Percentiles rank a stretch among this genome's conserved stretches.
Evolutionary conservation across 2,329 filamentous ascomycete genomes (phyloP).

Genomic region (Aspergillus uvarum): DNA sequence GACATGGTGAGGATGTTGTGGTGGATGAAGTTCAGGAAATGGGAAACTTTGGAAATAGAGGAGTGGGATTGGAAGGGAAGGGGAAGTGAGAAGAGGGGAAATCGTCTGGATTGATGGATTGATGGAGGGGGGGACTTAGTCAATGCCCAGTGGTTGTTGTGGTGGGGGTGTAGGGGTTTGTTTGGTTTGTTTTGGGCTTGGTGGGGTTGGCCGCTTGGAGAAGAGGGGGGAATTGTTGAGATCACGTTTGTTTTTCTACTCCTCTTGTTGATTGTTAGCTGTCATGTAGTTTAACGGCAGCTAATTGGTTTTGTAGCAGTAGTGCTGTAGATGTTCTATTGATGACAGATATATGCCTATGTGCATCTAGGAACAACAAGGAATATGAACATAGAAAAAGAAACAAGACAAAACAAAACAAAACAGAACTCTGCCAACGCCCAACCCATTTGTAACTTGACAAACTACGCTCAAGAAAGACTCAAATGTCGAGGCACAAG

Average conservation of each 20-base stretch:
- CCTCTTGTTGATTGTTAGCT: too few relatives aligned
- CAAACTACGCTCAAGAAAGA: not conserved
- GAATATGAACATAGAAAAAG: not conserved
- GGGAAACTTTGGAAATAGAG: not conserved
- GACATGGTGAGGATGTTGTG: slow-evolving; percentile 22
- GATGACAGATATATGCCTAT: not conserved
- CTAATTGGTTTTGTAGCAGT: not conserved
- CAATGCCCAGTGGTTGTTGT: not conserved
- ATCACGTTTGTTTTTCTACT: not conserved
- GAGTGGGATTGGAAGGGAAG: slow-evolving; percentile 12
- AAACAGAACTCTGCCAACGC: too few relatives aligned
- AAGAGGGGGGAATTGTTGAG: not conserved
- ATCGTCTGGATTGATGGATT: slow-evolving; percentile 1
- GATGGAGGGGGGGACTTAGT: not conserved
- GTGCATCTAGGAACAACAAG: not conserved
- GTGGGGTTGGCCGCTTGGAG: not conserved
- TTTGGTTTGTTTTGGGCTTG: not conserved
- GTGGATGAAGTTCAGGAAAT: not conserved
- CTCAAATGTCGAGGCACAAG: not conserved
- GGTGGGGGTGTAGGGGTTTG: slow-evolving; percentile 4
- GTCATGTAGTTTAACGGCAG: not conserved
- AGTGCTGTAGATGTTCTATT: not conserved
- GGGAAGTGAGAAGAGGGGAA: slow-evolving; percentile 5
- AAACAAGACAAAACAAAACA: too few relatives aligned
- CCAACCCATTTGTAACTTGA: not conserved